Conservation (phyloP, 108 stramenopile species). For the Stephanodiscus triporus region DNA sequence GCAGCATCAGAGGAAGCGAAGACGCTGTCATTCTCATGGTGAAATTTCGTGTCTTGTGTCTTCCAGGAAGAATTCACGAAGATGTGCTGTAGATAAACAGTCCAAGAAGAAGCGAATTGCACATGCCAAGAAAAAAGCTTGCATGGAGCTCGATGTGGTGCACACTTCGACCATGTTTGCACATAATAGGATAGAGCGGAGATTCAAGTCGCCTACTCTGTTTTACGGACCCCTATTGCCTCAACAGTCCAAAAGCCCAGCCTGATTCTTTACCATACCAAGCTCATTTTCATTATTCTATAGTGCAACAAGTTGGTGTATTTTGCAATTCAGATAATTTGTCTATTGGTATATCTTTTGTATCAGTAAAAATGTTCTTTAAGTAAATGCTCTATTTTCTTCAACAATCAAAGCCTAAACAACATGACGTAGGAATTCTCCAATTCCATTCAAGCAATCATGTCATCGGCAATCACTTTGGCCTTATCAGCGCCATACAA, state of each 20-base stretch:
- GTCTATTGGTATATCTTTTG: neutral
- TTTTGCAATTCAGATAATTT: too few relatives aligned
- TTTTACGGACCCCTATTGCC: slow-evolving; percentile 9
- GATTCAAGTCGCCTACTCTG: slow-evolving; percentile 12
- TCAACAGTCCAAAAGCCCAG: slow-evolving; percentile 3
- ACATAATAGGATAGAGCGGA: slow-evolving; percentile 14
- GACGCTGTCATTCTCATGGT: slow-evolving; percentile 18
- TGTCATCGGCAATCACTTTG: slow-evolving; percentile 34
- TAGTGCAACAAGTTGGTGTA: neutral
- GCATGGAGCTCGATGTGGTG: slow-evolving; percentile 3
- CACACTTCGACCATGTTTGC: slow-evolving; percentile 4
- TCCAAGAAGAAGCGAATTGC: slow-evolving; percentile 11
- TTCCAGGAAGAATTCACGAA: slow-evolving; percentile 18
- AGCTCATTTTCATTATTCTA: neutral
- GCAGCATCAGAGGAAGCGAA: slow-evolving; percentile 18
- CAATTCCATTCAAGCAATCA: slow-evolving; percentile 41
- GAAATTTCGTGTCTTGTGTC: slow-evolving; percentile 1
- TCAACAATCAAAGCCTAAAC: too few relatives aligned
- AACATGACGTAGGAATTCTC: too few relatives aligned
- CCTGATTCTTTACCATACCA: neutral
- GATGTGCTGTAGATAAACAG: slow-evolving; percentile 1
- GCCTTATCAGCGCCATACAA: slow-evolving; percentile 59
- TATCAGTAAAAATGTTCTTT: neutral
- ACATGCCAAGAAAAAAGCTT: slow-evolving; percentile 1
- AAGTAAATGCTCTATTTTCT: too few relatives aligned